Conservation (phyloP, 371 early-diverging fungal genomes). For the Mortierella sp. region DNA sequence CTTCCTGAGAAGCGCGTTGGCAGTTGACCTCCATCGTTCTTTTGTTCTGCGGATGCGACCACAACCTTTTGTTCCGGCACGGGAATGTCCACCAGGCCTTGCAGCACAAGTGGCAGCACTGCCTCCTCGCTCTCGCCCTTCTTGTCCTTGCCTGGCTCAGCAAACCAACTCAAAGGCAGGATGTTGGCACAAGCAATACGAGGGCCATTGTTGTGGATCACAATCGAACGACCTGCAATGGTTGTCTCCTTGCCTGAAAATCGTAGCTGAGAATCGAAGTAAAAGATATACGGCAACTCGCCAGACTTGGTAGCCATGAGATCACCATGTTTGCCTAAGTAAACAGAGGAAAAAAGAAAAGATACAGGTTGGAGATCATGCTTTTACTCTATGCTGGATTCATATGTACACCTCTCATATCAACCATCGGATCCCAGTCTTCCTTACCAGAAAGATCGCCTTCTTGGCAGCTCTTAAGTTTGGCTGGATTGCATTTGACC, state of each 20-base stretch:
- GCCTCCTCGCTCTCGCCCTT: no score
- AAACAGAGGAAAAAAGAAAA: not conserved
- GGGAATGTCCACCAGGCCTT: no score
- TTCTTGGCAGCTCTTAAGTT: slow-evolving; percentile 35
- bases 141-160: not conserved
- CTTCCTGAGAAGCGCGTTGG: not conserved
- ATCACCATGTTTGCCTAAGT: slow-evolving; percentile 35
- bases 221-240: slow-evolving; percentile 34
- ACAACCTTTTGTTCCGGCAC: no score
- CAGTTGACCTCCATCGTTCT: no score
- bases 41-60: no score
- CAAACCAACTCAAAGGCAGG: not conserved
- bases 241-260: slow-evolving; percentile 22
- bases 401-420: no score
- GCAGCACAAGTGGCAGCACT: no score
- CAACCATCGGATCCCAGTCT: not conserved
- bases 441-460: slow-evolving; percentile 47
- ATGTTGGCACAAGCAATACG: slow-evolving; percentile 39
- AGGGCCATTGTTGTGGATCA: slow-evolving; percentile 49
- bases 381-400: no score
- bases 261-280: slow-evolving; percentile 14
- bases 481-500: slow-evolving; percentile 15
- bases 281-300: not conserved
- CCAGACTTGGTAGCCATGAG: slow-evolving; percentile 28
- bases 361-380: not conserved